Percentiles rank a stretch among this genome's conserved stretches.
These are phyloP conservation scores for Neophaeococcomyces mojaviensis DNA, from an alignment of 2,329 filamentous ascomycete genomes.

Conservation along the genomic window DNA sequence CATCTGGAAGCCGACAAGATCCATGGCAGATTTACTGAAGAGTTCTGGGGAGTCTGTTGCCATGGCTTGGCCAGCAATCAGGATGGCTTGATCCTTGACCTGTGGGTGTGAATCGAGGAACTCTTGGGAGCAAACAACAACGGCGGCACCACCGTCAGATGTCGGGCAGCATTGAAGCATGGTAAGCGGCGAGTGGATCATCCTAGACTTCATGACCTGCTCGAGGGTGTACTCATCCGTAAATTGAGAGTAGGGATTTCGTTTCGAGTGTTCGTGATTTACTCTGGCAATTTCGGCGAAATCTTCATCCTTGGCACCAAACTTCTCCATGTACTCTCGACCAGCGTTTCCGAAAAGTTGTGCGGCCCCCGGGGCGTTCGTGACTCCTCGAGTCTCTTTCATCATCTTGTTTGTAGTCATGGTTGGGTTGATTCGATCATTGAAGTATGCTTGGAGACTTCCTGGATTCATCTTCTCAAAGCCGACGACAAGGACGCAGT, in stretches of 20 bases:
- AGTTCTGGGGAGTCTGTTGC: slow-evolving; percentile 75
- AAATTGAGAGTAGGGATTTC: slow-evolving; percentile 98
- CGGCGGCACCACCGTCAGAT: slow-evolving; percentile 83
- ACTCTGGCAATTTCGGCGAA: slow-evolving; percentile 91
- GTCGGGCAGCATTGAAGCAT: slow-evolving; percentile 99
- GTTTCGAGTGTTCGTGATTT: slow-evolving; percentile 84
- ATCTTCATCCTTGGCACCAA: slow-evolving; percentile 74
- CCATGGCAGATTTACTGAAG: slow-evolving; percentile 74
- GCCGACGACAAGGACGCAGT: slow-evolving; percentile 84
- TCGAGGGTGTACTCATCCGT: slow-evolving; percentile 82
- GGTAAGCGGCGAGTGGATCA: slow-evolving; percentile 79
- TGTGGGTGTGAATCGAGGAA: slow-evolving; percentile 83
- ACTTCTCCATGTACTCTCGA: slow-evolving; percentile 91
- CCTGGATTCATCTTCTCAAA: slow-evolving; percentile 98
- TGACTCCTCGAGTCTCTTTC: slow-evolving; percentile 70
- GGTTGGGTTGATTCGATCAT: slow-evolving; percentile 74
- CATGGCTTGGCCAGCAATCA: slow-evolving; percentile 80
- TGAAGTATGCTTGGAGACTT: slow-evolving; percentile 74
- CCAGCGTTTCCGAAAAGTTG: slow-evolving; percentile 97
- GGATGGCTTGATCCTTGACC: slow-evolving; percentile 71
- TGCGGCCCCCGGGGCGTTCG: slow-evolving; percentile 75
- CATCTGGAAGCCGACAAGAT: slow-evolving; percentile 87
- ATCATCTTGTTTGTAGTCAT: slow-evolving; percentile 70
- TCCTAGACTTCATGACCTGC: slow-evolving; percentile 66
- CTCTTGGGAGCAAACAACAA: slow-evolving; percentile 76